phyloP scores from a whole-genome alignment of 2,329 filamentous ascomycete species.

The Arthrobotrys musiformis region DNA sequence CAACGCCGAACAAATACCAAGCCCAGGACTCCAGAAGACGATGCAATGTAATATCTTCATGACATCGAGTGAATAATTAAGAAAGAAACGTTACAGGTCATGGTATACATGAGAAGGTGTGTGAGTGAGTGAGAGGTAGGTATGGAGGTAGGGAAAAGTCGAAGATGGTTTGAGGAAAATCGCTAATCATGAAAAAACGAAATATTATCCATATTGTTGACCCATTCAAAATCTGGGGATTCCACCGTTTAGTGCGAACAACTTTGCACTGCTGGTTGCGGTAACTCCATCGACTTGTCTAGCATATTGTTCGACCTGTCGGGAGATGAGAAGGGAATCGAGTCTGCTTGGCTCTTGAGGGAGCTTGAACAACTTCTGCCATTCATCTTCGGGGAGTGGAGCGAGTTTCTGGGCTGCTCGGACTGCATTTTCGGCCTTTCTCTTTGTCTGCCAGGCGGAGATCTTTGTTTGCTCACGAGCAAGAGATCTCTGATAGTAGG shows the following conservation, averaged over 20 bases:
- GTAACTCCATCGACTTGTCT: conserved; percentile 97
- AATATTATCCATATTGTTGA: conserved; percentile 15
- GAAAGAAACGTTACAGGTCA: conserved; percentile 47
- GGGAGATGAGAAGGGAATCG: conserved; percentile 92
- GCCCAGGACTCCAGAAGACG: conserved; percentile 50
- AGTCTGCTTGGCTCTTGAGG: conserved; percentile 92
- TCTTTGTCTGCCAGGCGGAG: conserved; percentile 93
- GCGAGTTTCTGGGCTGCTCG: conserved; percentile 87
- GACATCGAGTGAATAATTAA: conserved; percentile 53
- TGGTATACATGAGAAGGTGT: conserved; percentile 43
- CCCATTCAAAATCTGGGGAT: conserved; percentile 56
- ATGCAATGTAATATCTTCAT: conserved; percentile 53
- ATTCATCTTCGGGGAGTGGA: conserved; percentile 93
- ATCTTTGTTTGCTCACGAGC: conserved; percentile 97
- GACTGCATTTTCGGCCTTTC: conserved; percentile 92
- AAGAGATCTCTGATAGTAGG: conserved; percentile 94
- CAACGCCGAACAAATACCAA: conserved; percentile 47
- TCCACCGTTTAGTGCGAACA: conserved; percentile 87
- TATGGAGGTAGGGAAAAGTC: not conserved
- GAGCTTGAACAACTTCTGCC: conserved; percentile 97
- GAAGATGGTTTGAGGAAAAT: conserved; percentile 14
- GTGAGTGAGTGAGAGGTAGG: not conserved
- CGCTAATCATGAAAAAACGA: conserved; percentile 39
- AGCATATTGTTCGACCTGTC: conserved; percentile 97
- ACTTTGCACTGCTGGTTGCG: conserved; percentile 89